A percentile compares a stretch with the other conserved stretches of the same genome.
Evolutionary conservation across 164 flowering plant genomes (phyloP).

Genomic region (Annona cherimola): DNA sequence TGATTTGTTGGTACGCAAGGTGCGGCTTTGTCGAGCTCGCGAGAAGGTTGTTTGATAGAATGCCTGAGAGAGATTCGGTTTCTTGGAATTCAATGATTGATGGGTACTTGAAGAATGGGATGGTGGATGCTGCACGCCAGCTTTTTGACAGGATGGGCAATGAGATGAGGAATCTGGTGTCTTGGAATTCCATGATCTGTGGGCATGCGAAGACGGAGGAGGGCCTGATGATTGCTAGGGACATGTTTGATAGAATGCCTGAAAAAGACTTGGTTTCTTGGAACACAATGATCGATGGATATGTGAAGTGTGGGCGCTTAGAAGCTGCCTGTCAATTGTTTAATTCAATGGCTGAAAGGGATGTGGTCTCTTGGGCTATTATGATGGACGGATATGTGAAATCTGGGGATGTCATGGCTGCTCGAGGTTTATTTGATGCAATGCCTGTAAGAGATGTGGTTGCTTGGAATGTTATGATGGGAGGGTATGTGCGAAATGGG

Average conservation of each 20-base stretch:
- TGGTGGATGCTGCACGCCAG: constrained; percentile 36
- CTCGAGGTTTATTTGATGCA: constrained; percentile 41
- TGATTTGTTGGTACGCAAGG: constrained; percentile 36
- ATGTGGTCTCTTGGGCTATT: constrained; percentile 54
- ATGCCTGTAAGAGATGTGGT: constrained; percentile 52
- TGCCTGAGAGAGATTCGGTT: constrained; percentile 43
- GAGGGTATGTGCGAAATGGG: constrained; percentile 59
- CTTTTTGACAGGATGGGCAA: constrained; percentile 46
- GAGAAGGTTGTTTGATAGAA: constrained; percentile 47
- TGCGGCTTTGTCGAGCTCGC: constrained; percentile 43
- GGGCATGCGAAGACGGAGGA: constrained; percentile 37
- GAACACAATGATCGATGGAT: constrained; percentile 65
- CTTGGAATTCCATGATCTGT: constrained; percentile 67
- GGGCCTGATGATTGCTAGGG: constrained; percentile 36
- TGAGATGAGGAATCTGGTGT: constrained; percentile 40
- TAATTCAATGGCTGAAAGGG: constrained; percentile 40
- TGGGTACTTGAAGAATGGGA: constrained; percentile 58
- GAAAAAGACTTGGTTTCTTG: constrained; percentile 60
- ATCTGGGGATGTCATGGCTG: constrained; percentile 33
- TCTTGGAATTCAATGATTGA: constrained; percentile 64
- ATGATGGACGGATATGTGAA: constrained; percentile 63
- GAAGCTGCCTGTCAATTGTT: constrained; percentile 45
- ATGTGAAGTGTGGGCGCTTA: constrained; percentile 47
- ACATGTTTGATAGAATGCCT: constrained; percentile 53
- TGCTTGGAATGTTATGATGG: constrained; percentile 62